Percentiles rank a stretch among this genome's conserved stretches.
Conservation (phyloP, 2,329 filamentous ascomycete genomes). For the Coniella lustricola region DNA sequence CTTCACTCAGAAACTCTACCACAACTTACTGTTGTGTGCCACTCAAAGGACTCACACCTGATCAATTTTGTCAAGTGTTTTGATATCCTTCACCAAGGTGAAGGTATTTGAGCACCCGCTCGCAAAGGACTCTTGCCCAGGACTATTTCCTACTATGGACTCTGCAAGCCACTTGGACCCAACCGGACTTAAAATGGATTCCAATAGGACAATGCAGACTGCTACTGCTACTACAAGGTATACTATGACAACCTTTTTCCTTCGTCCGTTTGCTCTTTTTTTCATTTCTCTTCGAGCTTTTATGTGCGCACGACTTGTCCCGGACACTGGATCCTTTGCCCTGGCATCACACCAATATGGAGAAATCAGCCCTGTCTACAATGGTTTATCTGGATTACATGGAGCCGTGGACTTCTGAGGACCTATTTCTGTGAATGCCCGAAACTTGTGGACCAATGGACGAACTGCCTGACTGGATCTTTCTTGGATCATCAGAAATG, state of each 20-base stretch:
- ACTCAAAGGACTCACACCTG: constrained; percentile 11
- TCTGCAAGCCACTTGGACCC: constrained; percentile 33
- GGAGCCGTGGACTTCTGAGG: background rate
- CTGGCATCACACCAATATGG: background rate
- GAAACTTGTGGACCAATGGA: background rate
- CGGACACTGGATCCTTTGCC: constrained; percentile 18
- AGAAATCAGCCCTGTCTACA: background rate
- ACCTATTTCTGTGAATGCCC: background rate
- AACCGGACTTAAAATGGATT: constrained; percentile 46
- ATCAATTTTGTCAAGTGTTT: constrained; percentile 12
- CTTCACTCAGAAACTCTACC: constrained; percentile 2
- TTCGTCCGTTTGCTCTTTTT: constrained; percentile 17
- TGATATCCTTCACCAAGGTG: constrained; percentile 9
- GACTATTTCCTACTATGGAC: constrained; percentile 41
- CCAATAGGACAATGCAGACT: constrained; percentile 52
- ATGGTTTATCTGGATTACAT: background rate
- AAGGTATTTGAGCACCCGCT: constrained; percentile 22
- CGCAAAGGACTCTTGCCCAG: constrained; percentile 29
- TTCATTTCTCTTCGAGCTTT: constrained; percentile 17
- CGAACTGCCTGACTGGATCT: background rate
- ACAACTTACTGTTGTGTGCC: constrained; percentile 13
- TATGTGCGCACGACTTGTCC: too few species aligned
- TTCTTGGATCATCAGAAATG: background rate
- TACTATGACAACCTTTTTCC: constrained; percentile 41
- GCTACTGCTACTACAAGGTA: constrained; percentile 54